Base-by-base conservation (phyloP, 805 yeast species). In the Sugiyamaella qingdaonensis region DNA sequence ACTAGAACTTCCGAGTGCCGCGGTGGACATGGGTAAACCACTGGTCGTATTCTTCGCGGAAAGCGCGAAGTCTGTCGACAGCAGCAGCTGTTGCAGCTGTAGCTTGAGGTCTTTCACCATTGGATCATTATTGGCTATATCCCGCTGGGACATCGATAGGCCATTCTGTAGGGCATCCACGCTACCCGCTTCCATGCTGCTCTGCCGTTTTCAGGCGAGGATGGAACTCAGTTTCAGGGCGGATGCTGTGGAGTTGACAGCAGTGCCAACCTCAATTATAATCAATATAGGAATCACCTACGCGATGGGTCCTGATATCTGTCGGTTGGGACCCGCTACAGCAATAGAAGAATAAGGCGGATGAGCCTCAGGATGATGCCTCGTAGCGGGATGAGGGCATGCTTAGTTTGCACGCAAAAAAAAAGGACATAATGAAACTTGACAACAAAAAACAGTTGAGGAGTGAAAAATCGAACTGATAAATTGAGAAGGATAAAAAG, bases 81-180 rank as follows among this genome's bases (percentile, higher is more conserved):
- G 52, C 46, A 61, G 44, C 29, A 60, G 47, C 48, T 61, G 62
- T 48, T 55, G 59, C 33, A 61, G 49, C 39, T 61, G 61, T 2
- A 61, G 53, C 41, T 39, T 52, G 51, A 58, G 51, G 51, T 61
- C 64, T 18, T 46, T 54, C 16, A 55, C 47, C 11, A 49, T 29
- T 18, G 49, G 48, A 19, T 57, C 51, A 39, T 39, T 39, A 5
- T 16, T 14, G 5, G 43, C 21, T 16, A 21, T 14, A 10, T 16
- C 21, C 19, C 24, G 43, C 19, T 11, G 14, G 24, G 43, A 39
- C 14, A 7, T 21, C 13, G 43, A 39, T n/a, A 10, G 4, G 24
- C 24, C 24, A 16, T 39, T 39, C 24, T 16, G 19, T 21, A 39
- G 43, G 43, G 43, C 43, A 21, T 39, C 43, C 24, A 39, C 3